Percentiles rank a stretch among this genome's conserved stretches.
phyloP scores from a whole-genome alignment of 495 filamentous ascomycete species.

The Neurospora discreta region DNA sequence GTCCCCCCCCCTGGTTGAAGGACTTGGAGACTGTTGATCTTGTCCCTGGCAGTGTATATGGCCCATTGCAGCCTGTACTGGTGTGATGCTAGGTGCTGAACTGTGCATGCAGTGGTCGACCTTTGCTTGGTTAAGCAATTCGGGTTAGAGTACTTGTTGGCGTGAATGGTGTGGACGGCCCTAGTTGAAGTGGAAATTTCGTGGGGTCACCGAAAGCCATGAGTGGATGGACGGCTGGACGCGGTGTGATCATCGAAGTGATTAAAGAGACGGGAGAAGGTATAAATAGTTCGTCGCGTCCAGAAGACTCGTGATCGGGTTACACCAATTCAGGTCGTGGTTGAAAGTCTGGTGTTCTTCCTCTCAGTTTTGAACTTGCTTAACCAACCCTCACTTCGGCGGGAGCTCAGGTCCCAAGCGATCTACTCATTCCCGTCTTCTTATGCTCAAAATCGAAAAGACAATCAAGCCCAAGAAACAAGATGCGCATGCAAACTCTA shows the following conservation, averaged over 20 bases:
- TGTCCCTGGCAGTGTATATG: neutral
- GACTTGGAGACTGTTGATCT: neutral
- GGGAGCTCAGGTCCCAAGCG: neutral
- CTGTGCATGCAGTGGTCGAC: neutral
- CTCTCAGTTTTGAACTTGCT: neutral
- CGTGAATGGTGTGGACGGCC: neutral
- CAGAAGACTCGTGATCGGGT: neutral
- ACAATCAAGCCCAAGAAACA: neutral
- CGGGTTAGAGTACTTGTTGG: neutral
- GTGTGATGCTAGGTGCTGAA: neutral
- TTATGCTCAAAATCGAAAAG: too few species aligned
- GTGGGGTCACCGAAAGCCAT: neutral
- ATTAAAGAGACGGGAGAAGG: neutral
- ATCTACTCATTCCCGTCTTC: too few species aligned
- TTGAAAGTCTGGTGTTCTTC: neutral
- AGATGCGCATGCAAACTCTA: neutral
- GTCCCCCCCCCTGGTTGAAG: neutral
- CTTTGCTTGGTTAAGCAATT: neutral
- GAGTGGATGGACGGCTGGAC: neutral
- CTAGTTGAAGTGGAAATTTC: neutral
- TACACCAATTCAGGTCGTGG: neutral
- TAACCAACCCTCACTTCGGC: neutral
- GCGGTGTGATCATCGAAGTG: neutral
- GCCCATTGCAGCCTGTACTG: neutral
- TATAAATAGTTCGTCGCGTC: neutral